Evolutionary conservation across 2,329 filamentous ascomycete genomes (phyloP), one percentile per base, ranked within the genome.

Genomic region (Tolypocladium amazonense): DNA sequence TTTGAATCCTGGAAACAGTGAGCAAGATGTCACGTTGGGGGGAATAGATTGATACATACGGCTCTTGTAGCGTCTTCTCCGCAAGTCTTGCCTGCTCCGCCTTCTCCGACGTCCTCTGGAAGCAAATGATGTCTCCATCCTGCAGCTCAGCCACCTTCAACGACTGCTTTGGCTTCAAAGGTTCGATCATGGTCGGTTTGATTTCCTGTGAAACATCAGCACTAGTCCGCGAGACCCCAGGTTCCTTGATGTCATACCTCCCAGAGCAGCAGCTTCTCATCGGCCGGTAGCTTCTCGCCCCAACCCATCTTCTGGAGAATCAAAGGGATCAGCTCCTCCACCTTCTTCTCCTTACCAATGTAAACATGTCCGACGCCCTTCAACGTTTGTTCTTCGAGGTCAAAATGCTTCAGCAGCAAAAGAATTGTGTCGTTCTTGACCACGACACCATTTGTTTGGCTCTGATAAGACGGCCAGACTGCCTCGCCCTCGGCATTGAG

Each of bases 111-210:
- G 81, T 77, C 61, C 84, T 84, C 72, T 99, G 94, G 76, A 97
- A 97, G 70, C 92, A 96, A 60, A 99, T 86, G 65, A 99, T 96
- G 70, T 99, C 94, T 56, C 94, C 94, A 68, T 99, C 93, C 71
- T 97, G 93, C 30, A 99, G 88, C 72, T 99, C 95, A 1, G 94
- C 94, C 61, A 90, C 87, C 65, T 92, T 89, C 61, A 99, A 81
- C 0, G 92, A 91, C 69, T 91, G 86, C 76, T 96, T 97, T 0
- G 88, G 83, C 75, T 97, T 97, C 79, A 99, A 88, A 8, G 84
- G 82, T 70, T 99, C 95, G 65, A 99, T 96, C 92, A 97, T 97
- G 62, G 86, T 90, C 57, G 92, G 92, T 75, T 97, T 99, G 75
- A 99, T 97, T 77, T 99, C 94, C 81, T 84, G 39, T 53, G 33